phyloP scores from a whole-genome alignment of 495 filamentous ascomycete species.

The Xylaria telfairii region DNA sequence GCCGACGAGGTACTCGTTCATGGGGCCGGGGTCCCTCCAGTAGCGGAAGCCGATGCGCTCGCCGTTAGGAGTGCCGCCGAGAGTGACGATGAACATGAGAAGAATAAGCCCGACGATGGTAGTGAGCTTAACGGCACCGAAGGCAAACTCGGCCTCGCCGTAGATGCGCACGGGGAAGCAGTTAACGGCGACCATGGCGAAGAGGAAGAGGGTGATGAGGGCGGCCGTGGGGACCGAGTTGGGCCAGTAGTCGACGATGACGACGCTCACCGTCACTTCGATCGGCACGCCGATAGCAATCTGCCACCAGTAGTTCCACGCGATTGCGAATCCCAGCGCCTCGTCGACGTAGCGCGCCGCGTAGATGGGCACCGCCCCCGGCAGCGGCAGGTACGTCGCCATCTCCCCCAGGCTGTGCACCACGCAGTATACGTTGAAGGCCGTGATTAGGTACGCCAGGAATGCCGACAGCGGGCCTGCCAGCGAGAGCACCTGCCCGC shows the following conservation, averaged over 20 bases:
- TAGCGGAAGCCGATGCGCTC: constrained; percentile 68
- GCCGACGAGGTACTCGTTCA: constrained; percentile 65
- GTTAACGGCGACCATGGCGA: constrained; percentile 45
- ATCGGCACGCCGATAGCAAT: constrained; percentile 46
- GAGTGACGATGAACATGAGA: constrained; percentile 70
- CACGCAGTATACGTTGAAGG: constrained; percentile 41
- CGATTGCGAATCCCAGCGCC: constrained; percentile 74
- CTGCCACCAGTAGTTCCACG: constrained; percentile 64
- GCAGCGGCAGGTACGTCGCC: constrained; percentile 65
- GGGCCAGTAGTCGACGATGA: constrained; percentile 57
- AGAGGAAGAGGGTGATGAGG: constrained; percentile 57
- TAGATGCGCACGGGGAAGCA: constrained; percentile 52
- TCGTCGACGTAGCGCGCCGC: constrained; percentile 73
- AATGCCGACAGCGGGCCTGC: constrained; percentile 51
- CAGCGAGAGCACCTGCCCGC: constrained; percentile 45
- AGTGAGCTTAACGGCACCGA: constrained; percentile 66
- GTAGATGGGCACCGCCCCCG: constrained; percentile 60
- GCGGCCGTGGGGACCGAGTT: constrained; percentile 53
- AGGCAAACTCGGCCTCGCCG: constrained; percentile 67
- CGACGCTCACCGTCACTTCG: constrained; percentile 45
- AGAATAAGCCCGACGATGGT: constrained; percentile 70
- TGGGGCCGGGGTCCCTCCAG: constrained; percentile 74
- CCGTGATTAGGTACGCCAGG: constrained; percentile 51
- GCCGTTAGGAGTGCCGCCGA: constrained; percentile 64
- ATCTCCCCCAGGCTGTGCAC: constrained; percentile 57